A percentile compares a stretch with the other conserved stretches of the same genome.
Evolutionary conservation across 768 basidiomycete species (phyloP).

Genomic region (Calocera viscosa): DNA sequence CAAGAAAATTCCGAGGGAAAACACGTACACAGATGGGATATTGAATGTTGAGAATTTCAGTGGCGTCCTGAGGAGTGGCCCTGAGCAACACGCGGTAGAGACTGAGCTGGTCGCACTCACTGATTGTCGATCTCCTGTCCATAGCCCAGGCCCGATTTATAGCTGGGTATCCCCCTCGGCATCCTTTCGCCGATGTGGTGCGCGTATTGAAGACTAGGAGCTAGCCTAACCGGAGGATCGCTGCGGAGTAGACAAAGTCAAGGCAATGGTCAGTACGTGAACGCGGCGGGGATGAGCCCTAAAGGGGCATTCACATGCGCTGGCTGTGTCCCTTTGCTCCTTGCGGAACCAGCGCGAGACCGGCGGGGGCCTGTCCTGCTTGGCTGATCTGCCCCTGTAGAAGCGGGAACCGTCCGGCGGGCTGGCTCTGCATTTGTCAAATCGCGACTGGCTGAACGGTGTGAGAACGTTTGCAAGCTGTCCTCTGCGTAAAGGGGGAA

Average conservation of each 20-base stretch:
- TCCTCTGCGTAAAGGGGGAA: not conserved
- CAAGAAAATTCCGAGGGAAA: constrained; percentile 12
- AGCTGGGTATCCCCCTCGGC: constrained; percentile 5
- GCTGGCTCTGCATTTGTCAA: constrained; percentile 1
- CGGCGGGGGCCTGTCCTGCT: not conserved
- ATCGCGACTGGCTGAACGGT: not conserved
- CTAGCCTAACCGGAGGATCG: not conserved
- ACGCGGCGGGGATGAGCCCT: not conserved
- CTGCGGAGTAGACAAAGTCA: not conserved
- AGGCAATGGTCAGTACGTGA: constrained; percentile 6
- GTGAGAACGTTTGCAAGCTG: not conserved
- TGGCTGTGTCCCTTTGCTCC: not conserved
- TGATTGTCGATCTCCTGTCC: constrained; percentile 3
- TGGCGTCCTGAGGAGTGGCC: constrained; percentile 38
- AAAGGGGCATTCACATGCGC: constrained; percentile 1
- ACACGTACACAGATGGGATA: constrained; percentile 57
- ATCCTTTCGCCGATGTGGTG: not conserved
- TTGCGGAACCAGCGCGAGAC: not conserved
- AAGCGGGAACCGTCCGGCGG: not conserved
- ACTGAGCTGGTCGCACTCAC: not conserved
- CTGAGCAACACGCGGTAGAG: not conserved
- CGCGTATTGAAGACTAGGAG: not conserved
- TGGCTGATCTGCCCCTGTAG: not conserved
- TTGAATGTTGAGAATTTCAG: constrained; percentile 68
- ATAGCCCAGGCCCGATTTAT: constrained; percentile 1